phyloP scores from a whole-genome alignment of 257 asterid genomes.

The Anisodus acutangulus region DNA sequence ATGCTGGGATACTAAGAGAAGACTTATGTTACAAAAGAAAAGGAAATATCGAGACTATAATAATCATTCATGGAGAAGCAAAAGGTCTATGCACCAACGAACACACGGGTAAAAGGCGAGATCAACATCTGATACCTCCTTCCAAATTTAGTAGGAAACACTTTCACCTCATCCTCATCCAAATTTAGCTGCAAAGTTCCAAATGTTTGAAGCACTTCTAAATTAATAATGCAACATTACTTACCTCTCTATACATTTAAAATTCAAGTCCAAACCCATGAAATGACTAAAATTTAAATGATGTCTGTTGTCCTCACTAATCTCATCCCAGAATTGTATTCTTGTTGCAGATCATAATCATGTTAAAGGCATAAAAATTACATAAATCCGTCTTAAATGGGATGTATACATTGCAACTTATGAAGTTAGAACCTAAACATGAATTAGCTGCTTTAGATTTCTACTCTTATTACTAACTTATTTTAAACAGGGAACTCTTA shows the following conservation, averaged over 20 bases:
- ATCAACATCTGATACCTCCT: conserved; percentile 12
- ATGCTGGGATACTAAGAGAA: conserved; percentile 4
- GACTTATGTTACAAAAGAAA: neutral
- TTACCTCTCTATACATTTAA: neutral
- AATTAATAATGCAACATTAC: neutral
- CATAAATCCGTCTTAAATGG: neutral
- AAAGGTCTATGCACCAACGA: neutral
- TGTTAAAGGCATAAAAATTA: neutral
- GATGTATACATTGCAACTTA: neutral
- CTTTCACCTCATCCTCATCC: conserved; percentile 5
- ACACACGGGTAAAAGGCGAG: neutral
- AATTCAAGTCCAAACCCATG: neutral
- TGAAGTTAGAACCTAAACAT: neutral
- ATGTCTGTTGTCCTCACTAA: neutral
- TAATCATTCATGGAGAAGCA: neutral
- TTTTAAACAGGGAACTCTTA: neutral
- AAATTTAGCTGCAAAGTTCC: conserved; percentile 11
- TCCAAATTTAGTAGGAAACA: neutral
- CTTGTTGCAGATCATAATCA: neutral
- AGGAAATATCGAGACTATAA: neutral
- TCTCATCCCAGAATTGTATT: neutral
- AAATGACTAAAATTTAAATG: neutral
- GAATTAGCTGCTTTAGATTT: conserved; percentile 9
- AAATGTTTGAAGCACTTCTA: conserved; percentile 9
- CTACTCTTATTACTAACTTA: neutral